phyloP scores from a whole-genome alignment of 805 yeast genomes.

The Wickerhamiella azyma region DNA sequence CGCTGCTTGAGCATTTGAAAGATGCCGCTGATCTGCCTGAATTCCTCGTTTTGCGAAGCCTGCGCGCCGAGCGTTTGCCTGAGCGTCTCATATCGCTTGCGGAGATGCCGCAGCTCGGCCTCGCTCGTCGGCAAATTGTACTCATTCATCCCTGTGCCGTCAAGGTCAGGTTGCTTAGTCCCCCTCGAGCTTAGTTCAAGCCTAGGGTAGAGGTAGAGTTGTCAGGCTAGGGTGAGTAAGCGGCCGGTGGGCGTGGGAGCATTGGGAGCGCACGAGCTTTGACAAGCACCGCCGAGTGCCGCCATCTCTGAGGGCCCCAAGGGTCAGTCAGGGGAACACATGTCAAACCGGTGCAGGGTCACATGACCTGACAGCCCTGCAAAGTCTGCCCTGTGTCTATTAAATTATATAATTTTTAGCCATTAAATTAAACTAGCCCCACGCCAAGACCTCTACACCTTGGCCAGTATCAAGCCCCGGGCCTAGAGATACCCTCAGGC shows the following conservation, averaged over 20 bases:
- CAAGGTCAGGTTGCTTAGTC: neutral
- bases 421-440: too few species aligned
- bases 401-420: too few species aligned
- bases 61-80: constrained; percentile 19
- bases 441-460: too few species aligned
- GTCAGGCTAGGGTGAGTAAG: neutral
- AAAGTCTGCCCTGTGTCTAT: too few species aligned
- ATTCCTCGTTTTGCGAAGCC: constrained; percentile 21
- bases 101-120: constrained; percentile 22
- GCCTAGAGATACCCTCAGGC: too few species aligned
- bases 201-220: neutral
- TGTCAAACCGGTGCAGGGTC: too few species aligned
- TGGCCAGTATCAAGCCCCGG: too few species aligned
- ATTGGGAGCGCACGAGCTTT: too few species aligned
- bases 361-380: too few species aligned
- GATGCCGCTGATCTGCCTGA: constrained; percentile 16
- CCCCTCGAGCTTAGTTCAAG: neutral
- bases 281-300: neutral
- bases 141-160: constrained; percentile 4
- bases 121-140: constrained; percentile 9
- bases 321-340: too few species aligned
- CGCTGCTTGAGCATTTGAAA: constrained; percentile 14
- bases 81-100: constrained; percentile 20
- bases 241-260: neutral
- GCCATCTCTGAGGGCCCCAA: too few species aligned